phyloP scores from a whole-genome alignment of 176 grass and related monocot species.

The Guadua angustifolia region DNA sequence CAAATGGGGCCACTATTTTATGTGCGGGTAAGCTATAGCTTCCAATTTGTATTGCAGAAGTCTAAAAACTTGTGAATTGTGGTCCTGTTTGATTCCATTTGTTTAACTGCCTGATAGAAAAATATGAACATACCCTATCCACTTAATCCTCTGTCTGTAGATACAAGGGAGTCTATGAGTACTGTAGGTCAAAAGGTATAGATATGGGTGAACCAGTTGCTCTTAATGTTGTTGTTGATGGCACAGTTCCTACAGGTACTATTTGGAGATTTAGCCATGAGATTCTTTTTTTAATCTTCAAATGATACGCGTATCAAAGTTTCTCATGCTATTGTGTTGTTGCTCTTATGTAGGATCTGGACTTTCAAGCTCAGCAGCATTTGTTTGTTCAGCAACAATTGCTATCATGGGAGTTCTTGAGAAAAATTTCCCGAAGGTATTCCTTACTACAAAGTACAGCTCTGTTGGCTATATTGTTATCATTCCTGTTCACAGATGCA shows the following conservation, averaged over 20 bases:
- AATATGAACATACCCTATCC: background rate
- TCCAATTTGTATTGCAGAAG: background rate
- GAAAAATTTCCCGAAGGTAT: slow-evolving; percentile 89
- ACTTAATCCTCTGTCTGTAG: slow-evolving; percentile 48
- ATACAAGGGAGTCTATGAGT: slow-evolving; percentile 91
- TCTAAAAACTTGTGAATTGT: background rate
- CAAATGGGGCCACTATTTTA: slow-evolving; percentile 97
- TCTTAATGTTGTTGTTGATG: slow-evolving; percentile 85
- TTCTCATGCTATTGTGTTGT: background rate
- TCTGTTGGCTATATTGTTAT: background rate
- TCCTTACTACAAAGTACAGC: background rate
- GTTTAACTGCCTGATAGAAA: background rate
- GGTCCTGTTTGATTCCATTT: background rate
- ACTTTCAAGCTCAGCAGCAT: slow-evolving; percentile 91
- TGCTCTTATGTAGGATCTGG: slow-evolving; percentile 72
- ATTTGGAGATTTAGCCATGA: background rate
- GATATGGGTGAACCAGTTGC: slow-evolving; percentile 65
- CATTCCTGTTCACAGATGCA: background rate
- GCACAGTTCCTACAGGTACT: slow-evolving; percentile 87
- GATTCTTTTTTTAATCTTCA: slow-evolving; percentile 11
- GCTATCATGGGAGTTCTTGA: slow-evolving; percentile 85
- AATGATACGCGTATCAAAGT: background rate
- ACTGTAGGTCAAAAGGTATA: slow-evolving; percentile 70
- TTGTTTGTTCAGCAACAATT: slow-evolving; percentile 97
- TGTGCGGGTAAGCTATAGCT: slow-evolving; percentile 80